Conservation (phyloP, 805 yeast genomes). For the Hanseniaspora hatyaiensis region DNA sequence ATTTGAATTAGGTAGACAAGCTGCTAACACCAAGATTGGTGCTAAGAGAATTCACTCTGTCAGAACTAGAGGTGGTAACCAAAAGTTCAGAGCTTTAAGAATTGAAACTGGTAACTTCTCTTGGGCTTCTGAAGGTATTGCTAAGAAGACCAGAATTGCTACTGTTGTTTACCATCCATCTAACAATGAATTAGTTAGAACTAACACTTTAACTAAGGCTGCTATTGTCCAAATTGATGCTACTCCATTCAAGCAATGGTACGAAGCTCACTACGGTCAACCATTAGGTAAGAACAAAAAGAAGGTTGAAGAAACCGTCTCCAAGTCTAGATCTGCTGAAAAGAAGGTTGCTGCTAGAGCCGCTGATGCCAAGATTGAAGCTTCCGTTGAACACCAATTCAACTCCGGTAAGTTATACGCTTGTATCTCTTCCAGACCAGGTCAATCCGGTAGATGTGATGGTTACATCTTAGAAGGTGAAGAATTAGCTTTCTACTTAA, state of each 20-base stretch:
- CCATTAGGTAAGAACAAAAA: conserved; percentile 74
- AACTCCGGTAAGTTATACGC: conserved; percentile 99
- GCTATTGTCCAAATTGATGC: conserved; percentile 99
- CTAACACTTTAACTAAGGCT: conserved; percentile 97
- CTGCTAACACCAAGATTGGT: conserved; percentile 98
- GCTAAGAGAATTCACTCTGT: conserved; percentile 97
- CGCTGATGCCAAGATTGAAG: conserved; percentile 70
- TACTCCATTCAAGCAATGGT: conserved; percentile 99
- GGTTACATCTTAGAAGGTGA: conserved; percentile 99
- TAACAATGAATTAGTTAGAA: conserved; percentile 98
- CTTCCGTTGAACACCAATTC: conserved; percentile 90
- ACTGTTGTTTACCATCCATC: conserved; percentile 99
- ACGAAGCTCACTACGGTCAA: conserved; percentile 95
- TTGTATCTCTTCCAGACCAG: conserved; percentile 97
- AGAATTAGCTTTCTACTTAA: conserved; percentile 99
- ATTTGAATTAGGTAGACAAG: conserved; percentile 99
- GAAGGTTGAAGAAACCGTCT: conserved; percentile 41
- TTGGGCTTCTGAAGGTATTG: conserved; percentile 98
- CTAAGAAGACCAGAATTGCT: conserved; percentile 98
- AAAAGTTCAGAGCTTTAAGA: conserved; percentile 99
- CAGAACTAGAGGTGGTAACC: conserved; percentile 99
- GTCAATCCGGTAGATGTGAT: conserved; percentile 99
- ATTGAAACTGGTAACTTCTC: conserved; percentile 98
- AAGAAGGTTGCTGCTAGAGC: conserved; percentile 92
- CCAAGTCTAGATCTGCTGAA: conserved; percentile 68